Percentiles rank a stretch among this genome's conserved stretches.
Evolutionary conservation across 2,329 filamentous ascomycete genomes (phyloP).

Genomic region (Cytospora mali): DNA sequence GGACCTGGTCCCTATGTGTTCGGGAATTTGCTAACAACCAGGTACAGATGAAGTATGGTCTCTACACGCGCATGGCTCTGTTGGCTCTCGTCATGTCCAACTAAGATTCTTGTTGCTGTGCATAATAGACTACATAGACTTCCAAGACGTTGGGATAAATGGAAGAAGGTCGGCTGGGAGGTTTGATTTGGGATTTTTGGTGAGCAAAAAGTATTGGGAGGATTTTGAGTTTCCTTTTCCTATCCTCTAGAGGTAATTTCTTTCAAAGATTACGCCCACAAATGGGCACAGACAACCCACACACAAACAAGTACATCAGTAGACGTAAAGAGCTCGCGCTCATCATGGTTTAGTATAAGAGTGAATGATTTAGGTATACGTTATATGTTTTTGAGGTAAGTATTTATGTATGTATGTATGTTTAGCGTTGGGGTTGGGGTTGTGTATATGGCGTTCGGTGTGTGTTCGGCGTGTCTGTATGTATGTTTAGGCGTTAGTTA

Average conservation of each 20-base stretch:
- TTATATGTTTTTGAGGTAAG: constrained; percentile 5
- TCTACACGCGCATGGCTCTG: constrained; percentile 97
- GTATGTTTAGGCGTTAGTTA: background rate
- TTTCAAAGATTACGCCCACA: constrained; percentile 28
- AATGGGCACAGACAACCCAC: constrained; percentile 29
- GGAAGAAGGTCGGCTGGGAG: background rate
- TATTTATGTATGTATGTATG: constrained; percentile 28
- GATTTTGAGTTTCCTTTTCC: constrained; percentile 6
- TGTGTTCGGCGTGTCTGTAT: constrained; percentile 1
- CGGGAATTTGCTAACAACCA: constrained; percentile 35
- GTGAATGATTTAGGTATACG: constrained; percentile 36
- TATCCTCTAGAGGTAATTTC: constrained; percentile 2
- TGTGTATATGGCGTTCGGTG: constrained; percentile 5
- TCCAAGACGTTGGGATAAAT: constrained; percentile 1
- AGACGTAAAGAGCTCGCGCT: constrained; percentile 26
- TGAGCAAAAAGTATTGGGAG: constrained; percentile 17
- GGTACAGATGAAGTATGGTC: constrained; percentile 87
- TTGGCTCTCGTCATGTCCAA: constrained; percentile 84
- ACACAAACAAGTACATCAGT: constrained; percentile 26
- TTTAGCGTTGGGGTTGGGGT: constrained; percentile 24
- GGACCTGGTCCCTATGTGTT: constrained; percentile 38
- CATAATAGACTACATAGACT: constrained; percentile 19
- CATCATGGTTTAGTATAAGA: constrained; percentile 33
- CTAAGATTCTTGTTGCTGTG: constrained; percentile 31
- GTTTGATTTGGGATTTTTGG: background rate